phyloP scores from a whole-genome alignment of 1,139 yeast genomes.

The Yamadazyma taylorii region DNA sequence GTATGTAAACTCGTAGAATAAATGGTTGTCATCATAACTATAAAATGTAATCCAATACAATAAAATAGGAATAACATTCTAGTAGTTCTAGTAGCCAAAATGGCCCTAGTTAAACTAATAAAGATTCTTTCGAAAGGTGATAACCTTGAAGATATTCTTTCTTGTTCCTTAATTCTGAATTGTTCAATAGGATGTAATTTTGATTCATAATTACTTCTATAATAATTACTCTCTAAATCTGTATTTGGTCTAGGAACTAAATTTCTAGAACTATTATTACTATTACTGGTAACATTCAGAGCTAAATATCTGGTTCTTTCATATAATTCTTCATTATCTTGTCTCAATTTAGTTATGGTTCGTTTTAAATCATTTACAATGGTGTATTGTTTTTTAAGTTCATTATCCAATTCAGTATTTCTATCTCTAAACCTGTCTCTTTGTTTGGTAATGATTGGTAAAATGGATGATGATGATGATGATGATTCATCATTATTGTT shows the following conservation, averaged over 20 bases:
- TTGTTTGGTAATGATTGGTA: conserved; percentile 91
- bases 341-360: conserved; percentile 62
- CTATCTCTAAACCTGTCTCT: conserved; percentile 86
- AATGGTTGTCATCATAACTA: conserved; percentile 67
- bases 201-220: conserved; percentile 68
- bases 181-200: conserved; percentile 82
- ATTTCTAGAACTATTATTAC: conserved; percentile 16
- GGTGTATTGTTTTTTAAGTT: conserved; percentile 58
- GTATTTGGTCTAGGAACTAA: conserved; percentile 33
- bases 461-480: conserved; percentile 61
- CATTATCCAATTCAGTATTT: conserved; percentile 82
- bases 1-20: conserved; percentile 54
- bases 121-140: conserved; percentile 82
- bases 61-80: conserved; percentile 73
- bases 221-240: conserved; percentile 58
- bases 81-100: conserved; percentile 71
- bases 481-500: conserved; percentile 30
- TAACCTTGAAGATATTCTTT: conserved; percentile 68
- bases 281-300: conserved; percentile 32
- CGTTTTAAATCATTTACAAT: conserved; percentile 60
- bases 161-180: conserved; percentile 76
- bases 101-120: conserved; percentile 68
- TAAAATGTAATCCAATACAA: conserved; percentile 70
- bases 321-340: conserved; percentile 76
- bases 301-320: conserved; percentile 81